Percentiles rank a stretch among this genome's conserved stretches.
phyloP scores from a whole-genome alignment of 345 rosid genomes.

The Eucalyptus pumila region DNA sequence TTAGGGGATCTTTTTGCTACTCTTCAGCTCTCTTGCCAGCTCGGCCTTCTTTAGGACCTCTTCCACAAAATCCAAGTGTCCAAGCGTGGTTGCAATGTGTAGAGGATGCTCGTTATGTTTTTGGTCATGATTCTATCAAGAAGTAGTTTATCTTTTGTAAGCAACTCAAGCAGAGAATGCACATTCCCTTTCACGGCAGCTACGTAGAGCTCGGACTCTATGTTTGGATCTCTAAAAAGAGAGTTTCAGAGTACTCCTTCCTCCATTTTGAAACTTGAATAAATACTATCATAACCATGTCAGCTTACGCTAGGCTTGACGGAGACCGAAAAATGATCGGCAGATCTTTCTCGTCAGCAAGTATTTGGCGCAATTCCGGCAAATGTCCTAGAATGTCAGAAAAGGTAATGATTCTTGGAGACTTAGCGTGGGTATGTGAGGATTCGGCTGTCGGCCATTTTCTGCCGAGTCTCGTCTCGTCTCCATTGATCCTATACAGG shows the following conservation, averaged over 20 bases:
- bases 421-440: no score
- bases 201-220: not conserved
- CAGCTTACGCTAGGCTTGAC: no score
- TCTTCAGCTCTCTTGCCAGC: not conserved
- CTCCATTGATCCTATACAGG: accelerated
- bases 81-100: conserved; percentile 3
- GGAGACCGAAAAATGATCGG: no score
- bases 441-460: no score
- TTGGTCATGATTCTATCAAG: not conserved
- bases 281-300: no score
- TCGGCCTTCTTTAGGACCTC: not conserved
- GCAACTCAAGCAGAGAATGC: not conserved
- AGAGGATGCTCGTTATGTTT: not conserved
- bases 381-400: no score
- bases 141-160: not conserved
- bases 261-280: no score
- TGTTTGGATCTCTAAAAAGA: not conserved
- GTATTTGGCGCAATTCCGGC: no score
- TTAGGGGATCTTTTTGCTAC: not conserved
- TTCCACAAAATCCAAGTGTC: not conserved
- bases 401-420: no score
- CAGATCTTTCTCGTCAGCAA: no score
- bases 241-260: not conserved
- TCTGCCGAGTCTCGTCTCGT: no score
- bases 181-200: not conserved